Evolutionary conservation across 805 yeast genomes (phyloP).

Genomic region (Kodamaea kakaduensis): DNA sequence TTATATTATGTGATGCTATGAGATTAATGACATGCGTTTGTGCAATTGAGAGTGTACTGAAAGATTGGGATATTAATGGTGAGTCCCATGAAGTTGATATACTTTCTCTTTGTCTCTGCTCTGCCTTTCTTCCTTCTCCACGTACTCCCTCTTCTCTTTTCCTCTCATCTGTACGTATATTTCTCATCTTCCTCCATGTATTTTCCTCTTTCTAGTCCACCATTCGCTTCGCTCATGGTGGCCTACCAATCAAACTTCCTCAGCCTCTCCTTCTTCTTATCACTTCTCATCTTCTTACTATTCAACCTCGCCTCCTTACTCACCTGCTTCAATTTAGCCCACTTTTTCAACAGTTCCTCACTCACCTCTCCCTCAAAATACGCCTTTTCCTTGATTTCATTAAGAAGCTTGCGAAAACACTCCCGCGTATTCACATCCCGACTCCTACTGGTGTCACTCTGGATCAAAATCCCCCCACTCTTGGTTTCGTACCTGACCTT

Average conservation of each 20-base stretch:
- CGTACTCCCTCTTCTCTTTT: not conserved
- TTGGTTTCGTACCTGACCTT: slow-evolving; percentile 54
- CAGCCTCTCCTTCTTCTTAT: slow-evolving; percentile 34
- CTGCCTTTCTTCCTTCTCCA: too few species aligned
- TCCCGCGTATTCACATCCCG: slow-evolving; percentile 53
- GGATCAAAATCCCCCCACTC: slow-evolving; percentile 52
- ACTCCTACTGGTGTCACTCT: slow-evolving; percentile 56
- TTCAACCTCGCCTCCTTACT: slow-evolving; percentile 30
- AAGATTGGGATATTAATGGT: too few species aligned
- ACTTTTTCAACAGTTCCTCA: slow-evolving; percentile 44
- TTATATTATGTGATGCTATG: too few species aligned
- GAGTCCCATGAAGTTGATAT: too few species aligned
- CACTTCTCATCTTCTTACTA: slow-evolving; percentile 35
- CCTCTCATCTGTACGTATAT: too few species aligned
- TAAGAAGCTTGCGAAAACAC: slow-evolving; percentile 57
- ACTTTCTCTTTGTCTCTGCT: too few species aligned
- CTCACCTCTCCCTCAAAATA: slow-evolving; percentile 47
- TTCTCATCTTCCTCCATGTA: too few species aligned
- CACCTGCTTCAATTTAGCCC: slow-evolving; percentile 41
- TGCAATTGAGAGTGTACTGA: too few species aligned
- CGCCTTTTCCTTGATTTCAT: slow-evolving; percentile 46
- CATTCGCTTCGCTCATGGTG: not conserved
- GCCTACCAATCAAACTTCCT: slow-evolving; percentile 29
- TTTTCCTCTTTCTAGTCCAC: too few species aligned
- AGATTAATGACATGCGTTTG: too few species aligned